Percentiles rank a stretch among this genome's conserved stretches.
Conservation (phyloP, 73 alveolate species). For the Halteria grandinella region DNA sequence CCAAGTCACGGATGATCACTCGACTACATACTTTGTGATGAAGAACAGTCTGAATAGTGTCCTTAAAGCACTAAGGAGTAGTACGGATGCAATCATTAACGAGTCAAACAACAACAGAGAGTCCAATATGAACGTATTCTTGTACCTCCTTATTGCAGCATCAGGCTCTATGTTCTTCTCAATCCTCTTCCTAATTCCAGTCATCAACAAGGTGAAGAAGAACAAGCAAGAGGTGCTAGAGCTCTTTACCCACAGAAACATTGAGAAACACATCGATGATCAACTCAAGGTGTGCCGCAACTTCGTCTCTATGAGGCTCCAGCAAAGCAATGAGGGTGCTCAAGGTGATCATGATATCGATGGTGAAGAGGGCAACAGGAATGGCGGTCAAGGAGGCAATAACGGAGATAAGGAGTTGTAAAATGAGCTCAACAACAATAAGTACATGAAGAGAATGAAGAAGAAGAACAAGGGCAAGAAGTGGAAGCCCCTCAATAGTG, state of each 20-base stretch:
- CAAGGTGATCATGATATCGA: conserved; percentile 54
- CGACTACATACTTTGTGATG: conserved; percentile 20
- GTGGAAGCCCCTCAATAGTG: conserved; percentile 47
- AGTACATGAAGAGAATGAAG: conserved; percentile 39
- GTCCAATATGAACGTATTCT: conserved; percentile 5
- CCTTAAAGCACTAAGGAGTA: conserved; percentile 21
- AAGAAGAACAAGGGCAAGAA: conserved; percentile 59
- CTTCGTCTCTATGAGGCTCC: conserved; percentile 17
- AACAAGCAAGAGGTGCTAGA: conserved; percentile 55
- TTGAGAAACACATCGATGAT: conserved; percentile 55
- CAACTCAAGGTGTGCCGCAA: conserved; percentile 44
- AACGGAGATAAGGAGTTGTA: conserved; percentile 44
- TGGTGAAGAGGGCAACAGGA: conserved; percentile 29
- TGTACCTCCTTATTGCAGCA: conserved; percentile 49
- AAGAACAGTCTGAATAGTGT: conserved; percentile 44
- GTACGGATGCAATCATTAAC: conserved; percentile 42
- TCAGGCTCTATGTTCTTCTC: conserved; percentile 30
- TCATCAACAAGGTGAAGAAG: conserved; percentile 52
- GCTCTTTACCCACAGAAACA: conserved; percentile 38
- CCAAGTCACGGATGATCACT: conserved; percentile 22
- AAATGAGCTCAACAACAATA: conserved; percentile 52
- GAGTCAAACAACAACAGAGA: conserved; percentile 25
- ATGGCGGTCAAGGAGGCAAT: too few relatives aligned
- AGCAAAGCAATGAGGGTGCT: conserved; percentile 26
- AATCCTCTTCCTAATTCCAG: conserved; percentile 52